Evolutionary conservation across 306 rosid species (phyloP).

Genomic region (Dalbergia cultrata): DNA sequence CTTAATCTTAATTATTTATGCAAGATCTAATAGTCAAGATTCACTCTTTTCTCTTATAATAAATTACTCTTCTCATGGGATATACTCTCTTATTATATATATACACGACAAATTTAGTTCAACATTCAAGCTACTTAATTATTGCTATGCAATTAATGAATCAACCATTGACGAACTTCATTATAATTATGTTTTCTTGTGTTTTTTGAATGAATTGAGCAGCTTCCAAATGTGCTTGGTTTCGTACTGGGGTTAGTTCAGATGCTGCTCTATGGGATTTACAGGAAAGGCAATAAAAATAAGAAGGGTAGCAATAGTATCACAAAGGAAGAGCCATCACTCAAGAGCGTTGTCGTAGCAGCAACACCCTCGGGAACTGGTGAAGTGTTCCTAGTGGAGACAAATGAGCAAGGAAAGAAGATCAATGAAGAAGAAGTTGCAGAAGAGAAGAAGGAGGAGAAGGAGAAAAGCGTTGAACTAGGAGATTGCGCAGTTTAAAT

Average conservation of each 20-base stretch:
- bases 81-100: too few relatives aligned
- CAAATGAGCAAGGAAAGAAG: background rate
- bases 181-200: background rate
- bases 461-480: background rate
- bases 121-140: background rate
- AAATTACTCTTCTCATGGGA: too few relatives aligned
- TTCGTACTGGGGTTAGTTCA: constrained; percentile 74
- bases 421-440: background rate
- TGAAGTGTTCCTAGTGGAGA: constrained; percentile 26
- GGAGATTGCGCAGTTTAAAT: background rate
- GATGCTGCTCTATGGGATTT: constrained; percentile 75
- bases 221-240: constrained; percentile 87
- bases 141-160: background rate
- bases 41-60: too few relatives aligned
- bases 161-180: background rate
- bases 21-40: too few relatives aligned
- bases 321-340: constrained; percentile 42
- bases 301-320: background rate
- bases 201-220: background rate
- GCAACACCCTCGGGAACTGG: background rate
- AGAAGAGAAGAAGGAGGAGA: too few relatives aligned
- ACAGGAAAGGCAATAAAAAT: constrained; percentile 52
- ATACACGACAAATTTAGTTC: too few relatives aligned
- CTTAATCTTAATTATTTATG: too few relatives aligned
- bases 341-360: constrained; percentile 38